These are phyloP conservation scores for Detonula confervacea DNA, from an alignment of 352 stramenopile genomes.

Conservation along the genomic window DNA sequence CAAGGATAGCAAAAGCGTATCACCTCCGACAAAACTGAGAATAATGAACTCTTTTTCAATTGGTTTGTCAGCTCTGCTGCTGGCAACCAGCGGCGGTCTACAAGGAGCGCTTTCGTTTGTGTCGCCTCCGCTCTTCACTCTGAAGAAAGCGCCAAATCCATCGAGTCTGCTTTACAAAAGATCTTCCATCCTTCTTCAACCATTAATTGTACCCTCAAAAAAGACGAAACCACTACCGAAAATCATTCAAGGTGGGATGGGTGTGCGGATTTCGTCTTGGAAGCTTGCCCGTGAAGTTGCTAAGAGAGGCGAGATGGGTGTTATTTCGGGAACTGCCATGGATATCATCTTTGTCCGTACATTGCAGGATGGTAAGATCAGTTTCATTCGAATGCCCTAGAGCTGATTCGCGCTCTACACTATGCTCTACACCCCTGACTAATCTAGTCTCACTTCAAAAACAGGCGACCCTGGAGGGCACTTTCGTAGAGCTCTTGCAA, in stretches of 20 bases:
- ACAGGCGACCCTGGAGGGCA: conserved; percentile 46
- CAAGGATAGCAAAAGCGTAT: no score
- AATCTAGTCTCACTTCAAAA: no score
- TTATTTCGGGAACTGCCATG: conserved; percentile 58
- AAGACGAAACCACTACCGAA: conserved; percentile 18
- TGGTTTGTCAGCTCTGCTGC: not conserved
- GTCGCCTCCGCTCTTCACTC: not conserved
- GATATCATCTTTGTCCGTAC: conserved; percentile 54
- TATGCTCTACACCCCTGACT: no score
- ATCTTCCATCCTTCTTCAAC: not conserved
- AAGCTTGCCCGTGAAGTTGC: conserved; percentile 53
- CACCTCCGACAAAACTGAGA: not conserved
- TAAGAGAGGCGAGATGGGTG: conserved; percentile 47
- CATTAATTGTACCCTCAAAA: not conserved
- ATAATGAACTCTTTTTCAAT: not conserved
- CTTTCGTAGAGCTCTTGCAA: conserved; percentile 44
- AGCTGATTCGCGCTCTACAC: no score
- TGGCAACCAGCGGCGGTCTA: not conserved
- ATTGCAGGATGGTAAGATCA: conserved; percentile 59
- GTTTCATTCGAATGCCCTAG: no score
- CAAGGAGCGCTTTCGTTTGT: not conserved
- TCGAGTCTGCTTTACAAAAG: not conserved
- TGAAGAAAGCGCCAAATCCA: not conserved
- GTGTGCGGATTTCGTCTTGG: conserved; percentile 59
- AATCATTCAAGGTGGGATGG: conserved; percentile 65